Evolutionary conservation across 345 rosid genomes (phyloP), one percentile per base, ranked within the genome.

Genomic region (Eucalyptus regnans): DNA sequence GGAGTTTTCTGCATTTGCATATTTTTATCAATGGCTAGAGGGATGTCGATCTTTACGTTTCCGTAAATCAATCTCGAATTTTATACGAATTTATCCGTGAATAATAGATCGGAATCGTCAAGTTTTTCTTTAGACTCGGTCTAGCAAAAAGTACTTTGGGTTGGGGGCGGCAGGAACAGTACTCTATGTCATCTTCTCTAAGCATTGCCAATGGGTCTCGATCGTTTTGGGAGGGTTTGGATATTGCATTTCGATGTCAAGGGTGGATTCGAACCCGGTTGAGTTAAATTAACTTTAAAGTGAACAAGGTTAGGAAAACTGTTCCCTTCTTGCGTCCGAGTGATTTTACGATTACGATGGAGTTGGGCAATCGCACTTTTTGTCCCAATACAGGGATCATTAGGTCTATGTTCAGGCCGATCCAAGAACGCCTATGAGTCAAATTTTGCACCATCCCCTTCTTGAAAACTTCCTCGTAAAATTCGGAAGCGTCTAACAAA

Each of bases 161-260:
- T 16, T 92, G 93, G 94, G 29, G 41, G 31, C 93, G 95, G 96
- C 91, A 93, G 94, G 96, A 91, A 89, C 68, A 27, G 14, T 60
- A 60, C 68, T 27, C 31, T 56, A 56, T 6, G 12, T 56, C 62
- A 56, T 56, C 62, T 22, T 95, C 98, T 0, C 27, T 56, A 23
- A 56, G 29, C 29, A 29, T 87, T 56, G 2, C 68, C 68, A 12
- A 60, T 60, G 15, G 68, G 0, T 56, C 62, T 56, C 62, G 13
- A 23, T 56, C 27, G 29, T 23, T 92, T 17, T 51, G 56, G 27
- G 68, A 27, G 68, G 68, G 31, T 27, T 27, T 60, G 68, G 16
- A 60, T 27, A 27, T 25, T 27, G 31, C 31, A 12, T 60, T 60
- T 27, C 31, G 68, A 60, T 27, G 31, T 25, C 68, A 60, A 12